These are phyloP conservation scores for Tricholoma flavovirens DNA, from an alignment of 768 basidiomycete genomes.

Conservation along the genomic window DNA sequence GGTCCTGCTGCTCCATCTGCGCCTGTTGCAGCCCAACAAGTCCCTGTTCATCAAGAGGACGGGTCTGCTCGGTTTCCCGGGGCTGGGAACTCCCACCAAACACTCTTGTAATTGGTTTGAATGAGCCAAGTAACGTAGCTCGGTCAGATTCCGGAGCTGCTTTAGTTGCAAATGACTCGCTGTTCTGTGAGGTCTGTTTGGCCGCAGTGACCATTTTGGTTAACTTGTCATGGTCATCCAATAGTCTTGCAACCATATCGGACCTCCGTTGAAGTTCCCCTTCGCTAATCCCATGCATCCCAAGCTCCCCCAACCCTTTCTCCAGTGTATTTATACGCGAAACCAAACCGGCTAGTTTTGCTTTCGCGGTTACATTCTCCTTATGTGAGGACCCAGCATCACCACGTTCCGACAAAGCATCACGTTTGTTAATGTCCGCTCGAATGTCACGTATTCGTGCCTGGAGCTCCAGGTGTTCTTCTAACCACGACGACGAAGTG, in stretches of 20 bases:
- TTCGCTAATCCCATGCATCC: conserved; percentile 69
- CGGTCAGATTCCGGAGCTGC: conserved; percentile 54
- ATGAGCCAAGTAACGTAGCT: conserved; percentile 53
- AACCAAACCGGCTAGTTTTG: conserved; percentile 73
- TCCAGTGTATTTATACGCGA: conserved; percentile 68
- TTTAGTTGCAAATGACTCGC: conserved; percentile 28
- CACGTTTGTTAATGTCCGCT: conserved; percentile 82
- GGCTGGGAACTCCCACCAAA: conserved; percentile 64
- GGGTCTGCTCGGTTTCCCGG: conserved; percentile 78
- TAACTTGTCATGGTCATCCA: conserved; percentile 88
- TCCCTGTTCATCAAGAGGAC: conserved; percentile 83
- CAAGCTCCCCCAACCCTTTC: conserved; percentile 60
- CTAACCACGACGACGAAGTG: conserved; percentile 80
- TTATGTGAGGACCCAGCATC: conserved; percentile 73
- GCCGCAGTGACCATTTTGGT: conserved; percentile 80
- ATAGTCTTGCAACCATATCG: conserved; percentile 83
- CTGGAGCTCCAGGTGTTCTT: conserved; percentile 80
- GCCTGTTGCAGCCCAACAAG: conserved; percentile 72
- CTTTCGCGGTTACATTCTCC: conserved; percentile 80
- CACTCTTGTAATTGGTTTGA: conserved; percentile 59
- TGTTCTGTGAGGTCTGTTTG: conserved; percentile 42
- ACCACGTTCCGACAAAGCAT: conserved; percentile 70
- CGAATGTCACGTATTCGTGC: conserved; percentile 74
- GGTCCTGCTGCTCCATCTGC: conserved; percentile 81
- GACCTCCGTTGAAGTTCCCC: conserved; percentile 89